Base-by-base conservation (phyloP, 805 yeast genomes). In the Candida manassasensis region DNA sequence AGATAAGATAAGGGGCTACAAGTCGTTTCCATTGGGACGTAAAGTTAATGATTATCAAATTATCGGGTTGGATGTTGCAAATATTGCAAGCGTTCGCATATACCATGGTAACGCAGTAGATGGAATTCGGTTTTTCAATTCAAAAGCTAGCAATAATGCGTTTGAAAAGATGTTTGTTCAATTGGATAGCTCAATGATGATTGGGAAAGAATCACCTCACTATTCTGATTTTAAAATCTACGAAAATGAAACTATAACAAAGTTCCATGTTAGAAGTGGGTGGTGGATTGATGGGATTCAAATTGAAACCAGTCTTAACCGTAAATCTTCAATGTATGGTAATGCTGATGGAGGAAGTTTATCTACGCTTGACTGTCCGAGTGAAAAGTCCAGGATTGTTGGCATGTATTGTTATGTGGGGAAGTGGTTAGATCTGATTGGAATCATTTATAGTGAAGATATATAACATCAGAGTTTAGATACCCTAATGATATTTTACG, bases 211-310 rank as follows among this genome's bases (percentile, higher is more conserved):
- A 36, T 78, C 73, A 4, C 44, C 46, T 9, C 65, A 75, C 38
- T 79, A 67, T 41, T 50, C 77, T 0, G 87, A 81, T 40, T 71
- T 82, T 38, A 53, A 53, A 1, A 48, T 87, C n/a, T 61, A 62
- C 3, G 53, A 52, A 0, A 84, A 77, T 31, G 95, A 89, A 51
- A 39, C 43, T 6, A 61, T 90, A 7, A 53, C 66, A 3, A 82
- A 81, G 15, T 61, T 89, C 36, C 67, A 71, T 27, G 60, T 86
- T 32, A 68, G 94, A 44, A 67, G 77, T 26, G 97, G 97, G 9
- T 77, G 69, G 2, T 90, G 97, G 97, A 67, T 90, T 6, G 97
- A 90, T 63, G 95, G 81, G 2, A 62, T 85, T 13, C 93, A 84
- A 52, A 61, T 90, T 19, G 66, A 77, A 14, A 83, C 94, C 2